Evolutionary conservation across 2,329 filamentous ascomycete genomes (phyloP).

Genomic region (Pseudopyrenochaeta lycopersici): DNA sequence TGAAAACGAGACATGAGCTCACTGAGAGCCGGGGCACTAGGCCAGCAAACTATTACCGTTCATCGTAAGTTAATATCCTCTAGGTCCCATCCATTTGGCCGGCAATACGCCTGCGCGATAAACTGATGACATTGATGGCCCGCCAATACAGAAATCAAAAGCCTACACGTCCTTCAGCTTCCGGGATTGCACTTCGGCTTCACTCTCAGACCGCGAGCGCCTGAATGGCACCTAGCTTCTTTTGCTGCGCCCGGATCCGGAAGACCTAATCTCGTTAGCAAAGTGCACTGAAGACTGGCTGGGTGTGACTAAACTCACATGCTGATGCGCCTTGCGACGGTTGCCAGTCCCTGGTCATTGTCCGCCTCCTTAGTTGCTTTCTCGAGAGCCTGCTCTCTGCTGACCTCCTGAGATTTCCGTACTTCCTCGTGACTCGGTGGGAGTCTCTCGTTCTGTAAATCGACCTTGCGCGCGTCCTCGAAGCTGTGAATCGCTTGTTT

Average conservation of each 20-base stretch:
- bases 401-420: conserved; percentile 80
- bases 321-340: conserved; percentile 90
- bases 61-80: conserved; percentile 37
- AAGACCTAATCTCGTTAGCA: conserved; percentile 48
- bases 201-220: conserved; percentile 26
- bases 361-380: conserved; percentile 88
- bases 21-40: conserved; percentile 21
- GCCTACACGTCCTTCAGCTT: conserved; percentile 12
- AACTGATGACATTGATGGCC: conserved; percentile 33
- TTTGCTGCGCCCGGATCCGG: conserved; percentile 49
- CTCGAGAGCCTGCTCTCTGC: conserved; percentile 82
- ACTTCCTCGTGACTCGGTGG: conserved; percentile 95
- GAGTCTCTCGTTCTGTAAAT: conserved; percentile 93
- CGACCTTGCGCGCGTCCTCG: conserved; percentile 95
- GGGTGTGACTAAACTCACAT: conserved; percentile 72
- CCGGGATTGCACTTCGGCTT: conserved; percentile 5
- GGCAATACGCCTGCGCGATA: conserved; percentile 40
- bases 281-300: not conserved
- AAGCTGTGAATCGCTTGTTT: conserved; percentile 98
- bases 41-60: conserved; percentile 42
- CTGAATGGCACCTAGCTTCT: conserved; percentile 37
- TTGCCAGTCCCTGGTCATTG: conserved; percentile 87
- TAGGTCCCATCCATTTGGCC: conserved; percentile 33
- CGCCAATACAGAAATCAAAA: conserved; percentile 29
- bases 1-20: conserved; percentile 33